Evolutionary conservation across 805 yeast species (phyloP).

Genomic region (Torulaspora maleeae): DNA sequence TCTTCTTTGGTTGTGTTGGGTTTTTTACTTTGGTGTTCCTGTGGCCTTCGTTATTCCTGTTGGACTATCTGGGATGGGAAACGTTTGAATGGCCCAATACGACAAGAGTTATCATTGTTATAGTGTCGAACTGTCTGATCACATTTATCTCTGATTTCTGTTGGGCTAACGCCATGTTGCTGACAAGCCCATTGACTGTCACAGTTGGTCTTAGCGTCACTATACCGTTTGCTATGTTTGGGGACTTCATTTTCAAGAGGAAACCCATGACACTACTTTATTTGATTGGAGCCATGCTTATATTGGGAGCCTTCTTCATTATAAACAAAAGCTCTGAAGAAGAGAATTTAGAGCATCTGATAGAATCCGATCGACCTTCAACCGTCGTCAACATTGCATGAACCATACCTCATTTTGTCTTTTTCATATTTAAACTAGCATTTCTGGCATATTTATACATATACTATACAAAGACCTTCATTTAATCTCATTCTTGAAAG

Average conservation of each 20-base stretch:
- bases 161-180: slow-evolving; percentile 92
- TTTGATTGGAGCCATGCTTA: slow-evolving; percentile 72
- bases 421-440: neutral
- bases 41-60: slow-evolving; percentile 76
- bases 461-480: neutral
- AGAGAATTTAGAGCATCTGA: slow-evolving; percentile 38
- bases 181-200: slow-evolving; percentile 91
- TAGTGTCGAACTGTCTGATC: slow-evolving; percentile 63
- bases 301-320: slow-evolving; percentile 75
- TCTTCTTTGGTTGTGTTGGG: slow-evolving; percentile 95
- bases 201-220: slow-evolving; percentile 93
- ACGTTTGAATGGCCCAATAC: slow-evolving; percentile 64
- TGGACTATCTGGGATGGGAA: slow-evolving; percentile 64
- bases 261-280: slow-evolving; percentile 59
- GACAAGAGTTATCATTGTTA: slow-evolving; percentile 46
- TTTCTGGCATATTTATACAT: neutral
- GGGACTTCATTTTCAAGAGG: slow-evolving; percentile 72
- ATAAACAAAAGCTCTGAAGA: slow-evolving; percentile 74
- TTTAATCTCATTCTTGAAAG: neutral
- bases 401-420: neutral
- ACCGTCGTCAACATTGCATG: slow-evolving; percentile 1
- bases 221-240: slow-evolving; percentile 90
- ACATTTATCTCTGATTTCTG: slow-evolving; percentile 86
- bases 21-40: slow-evolving; percentile 64
- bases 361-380: slow-evolving; percentile 3